Evolutionary conservation across 2,329 filamentous ascomycete species (phyloP).

Genomic region (Blastomyces silverae): DNA sequence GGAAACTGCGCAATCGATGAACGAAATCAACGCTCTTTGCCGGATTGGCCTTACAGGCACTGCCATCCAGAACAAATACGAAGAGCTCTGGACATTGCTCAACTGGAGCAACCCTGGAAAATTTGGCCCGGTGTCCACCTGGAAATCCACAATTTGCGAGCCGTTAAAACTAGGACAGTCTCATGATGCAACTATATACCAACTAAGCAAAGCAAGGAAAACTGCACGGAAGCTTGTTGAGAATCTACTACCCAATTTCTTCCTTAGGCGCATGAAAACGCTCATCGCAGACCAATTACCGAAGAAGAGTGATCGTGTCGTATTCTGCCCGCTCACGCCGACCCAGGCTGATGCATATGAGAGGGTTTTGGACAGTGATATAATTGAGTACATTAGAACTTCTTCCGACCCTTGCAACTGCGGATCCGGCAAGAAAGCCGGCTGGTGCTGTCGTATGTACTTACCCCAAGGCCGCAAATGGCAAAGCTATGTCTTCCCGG

Average conservation of each 20-base stretch:
- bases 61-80: constrained; percentile 95
- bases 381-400: constrained; percentile 61
- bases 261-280: constrained; percentile 85
- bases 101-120: constrained; percentile 91
- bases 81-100: constrained; percentile 90
- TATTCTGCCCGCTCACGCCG: constrained; percentile 86
- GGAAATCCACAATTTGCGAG: constrained; percentile 69
- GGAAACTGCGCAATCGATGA: constrained; percentile 77
- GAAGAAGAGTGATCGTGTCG: constrained; percentile 87
- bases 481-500: constrained; percentile 75
- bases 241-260: constrained; percentile 82
- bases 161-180: constrained; percentile 84
- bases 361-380: constrained; percentile 66
- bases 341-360: constrained; percentile 77
- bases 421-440: constrained; percentile 60
- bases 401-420: constrained; percentile 65
- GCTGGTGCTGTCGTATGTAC: constrained; percentile 68
- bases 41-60: constrained; percentile 91
- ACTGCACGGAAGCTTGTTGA: constrained; percentile 79
- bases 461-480: constrained; percentile 60
- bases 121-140: constrained; percentile 62
- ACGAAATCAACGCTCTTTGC: constrained; percentile 82
- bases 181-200: constrained; percentile 77
- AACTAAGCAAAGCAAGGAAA: constrained; percentile 71
- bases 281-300: constrained; percentile 88